Percentiles rank a stretch among this genome's conserved stretches.
These are phyloP conservation scores for Talinum fruticosum DNA, from an alignment of 148 eudicot species.

Conservation along the genomic window DNA sequence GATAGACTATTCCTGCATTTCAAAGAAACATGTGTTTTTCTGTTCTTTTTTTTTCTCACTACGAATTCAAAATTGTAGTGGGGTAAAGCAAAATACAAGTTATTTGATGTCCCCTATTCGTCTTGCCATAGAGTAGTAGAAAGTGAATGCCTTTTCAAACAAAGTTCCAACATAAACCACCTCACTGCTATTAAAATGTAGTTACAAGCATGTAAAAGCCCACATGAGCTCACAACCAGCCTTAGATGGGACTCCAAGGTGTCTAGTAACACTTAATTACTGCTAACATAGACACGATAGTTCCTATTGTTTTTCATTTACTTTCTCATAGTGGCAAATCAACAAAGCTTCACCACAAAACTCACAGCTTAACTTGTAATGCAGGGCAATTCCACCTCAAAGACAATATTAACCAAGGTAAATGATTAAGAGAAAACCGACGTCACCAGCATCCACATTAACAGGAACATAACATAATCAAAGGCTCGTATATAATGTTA, in stretches of 20 bases:
- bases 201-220: background rate
- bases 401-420: background rate
- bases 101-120: too few relatives aligned
- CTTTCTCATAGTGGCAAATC: too few relatives aligned
- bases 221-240: too few relatives aligned
- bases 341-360: background rate
- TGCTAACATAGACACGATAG: background rate
- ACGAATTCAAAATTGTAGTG: background rate
- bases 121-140: background rate
- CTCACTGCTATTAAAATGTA: background rate
- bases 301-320: too few relatives aligned
- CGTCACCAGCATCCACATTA: background rate
- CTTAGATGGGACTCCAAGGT: too few relatives aligned
- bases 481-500: background rate
- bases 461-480: background rate
- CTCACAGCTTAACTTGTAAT: background rate
- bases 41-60: background rate
- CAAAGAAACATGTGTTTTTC: too few relatives aligned
- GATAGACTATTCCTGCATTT: too few relatives aligned
- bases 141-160: background rate
- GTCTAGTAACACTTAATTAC: too few relatives aligned
- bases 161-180: constrained; percentile 16
- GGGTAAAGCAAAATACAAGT: background rate
- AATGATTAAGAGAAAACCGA: background rate
- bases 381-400: background rate